Percentiles rank a stretch among this genome's conserved stretches.
Conservation (phyloP, 495 filamentous ascomycete genomes). For the Penicillium waksmanii region DNA sequence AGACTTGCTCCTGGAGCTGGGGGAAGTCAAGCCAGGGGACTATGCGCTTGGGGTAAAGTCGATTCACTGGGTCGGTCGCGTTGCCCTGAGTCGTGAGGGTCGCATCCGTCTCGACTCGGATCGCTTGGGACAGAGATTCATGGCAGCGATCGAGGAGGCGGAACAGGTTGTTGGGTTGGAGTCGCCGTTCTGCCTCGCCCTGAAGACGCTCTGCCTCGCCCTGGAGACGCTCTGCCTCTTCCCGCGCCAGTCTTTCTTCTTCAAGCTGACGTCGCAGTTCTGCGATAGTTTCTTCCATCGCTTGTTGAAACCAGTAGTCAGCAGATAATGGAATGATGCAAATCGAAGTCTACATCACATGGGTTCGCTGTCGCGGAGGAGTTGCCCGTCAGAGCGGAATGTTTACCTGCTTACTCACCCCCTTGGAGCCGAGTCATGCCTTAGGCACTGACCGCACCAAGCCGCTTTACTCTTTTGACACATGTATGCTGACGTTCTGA, state of each 20-base stretch:
- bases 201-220: constrained; percentile 5
- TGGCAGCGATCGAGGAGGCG: constrained; percentile 31
- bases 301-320: constrained; percentile 21
- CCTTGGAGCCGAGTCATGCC: constrained; percentile 3
- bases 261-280: constrained; percentile 30
- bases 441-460: constrained; percentile 1
- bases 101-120: constrained; percentile 30
- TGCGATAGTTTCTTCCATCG: constrained; percentile 29
- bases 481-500: neutral
- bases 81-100: constrained; percentile 28
- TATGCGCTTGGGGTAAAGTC: constrained; percentile 28
- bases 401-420: constrained; percentile 11
- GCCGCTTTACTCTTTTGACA: neutral
- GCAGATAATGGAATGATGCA: constrained; percentile 16
- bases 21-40: constrained; percentile 33
- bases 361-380: neutral
- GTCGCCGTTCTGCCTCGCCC: constrained; percentile 16
- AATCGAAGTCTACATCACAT: constrained; percentile 12
- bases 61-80: constrained; percentile 27
- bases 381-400: neutral
- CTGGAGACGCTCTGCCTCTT: constrained; percentile 7
- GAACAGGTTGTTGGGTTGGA: constrained; percentile 26
- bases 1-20: constrained; percentile 29
- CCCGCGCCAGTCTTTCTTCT: constrained; percentile 22
- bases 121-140: constrained; percentile 31